Evolutionary conservation across 202 grass and related monocot genomes (phyloP).

Genomic region (Setaria italica): DNA sequence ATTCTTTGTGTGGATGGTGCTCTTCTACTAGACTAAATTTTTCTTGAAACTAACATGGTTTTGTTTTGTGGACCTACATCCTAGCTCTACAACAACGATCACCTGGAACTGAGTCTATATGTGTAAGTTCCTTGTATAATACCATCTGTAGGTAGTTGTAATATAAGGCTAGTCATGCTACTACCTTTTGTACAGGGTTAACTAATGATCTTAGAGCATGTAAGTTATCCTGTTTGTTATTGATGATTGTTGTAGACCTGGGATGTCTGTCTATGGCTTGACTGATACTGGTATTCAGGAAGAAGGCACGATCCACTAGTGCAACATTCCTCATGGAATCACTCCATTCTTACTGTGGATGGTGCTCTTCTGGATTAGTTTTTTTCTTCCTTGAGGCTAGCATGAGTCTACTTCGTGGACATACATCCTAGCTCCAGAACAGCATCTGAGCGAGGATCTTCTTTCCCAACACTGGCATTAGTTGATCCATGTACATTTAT

Average conservation of each 20-base stretch:
- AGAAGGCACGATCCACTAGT: background rate
- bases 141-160: background rate
- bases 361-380: background rate
- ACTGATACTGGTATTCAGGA: background rate
- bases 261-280: slow-evolving; percentile 1
- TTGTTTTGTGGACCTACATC: background rate
- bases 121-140: background rate
- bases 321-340: background rate
- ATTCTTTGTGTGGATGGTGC: background rate
- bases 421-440: background rate
- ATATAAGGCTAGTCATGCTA: background rate
- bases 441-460: too few species aligned
- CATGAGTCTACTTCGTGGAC: background rate
- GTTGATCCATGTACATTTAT: too few species aligned
- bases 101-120: background rate
- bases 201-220: background rate
- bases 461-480: too few species aligned
- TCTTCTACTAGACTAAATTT: background rate
- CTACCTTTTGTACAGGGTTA: background rate
- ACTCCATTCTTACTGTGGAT: background rate
- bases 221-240: background rate
- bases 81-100: background rate
- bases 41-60: background rate
- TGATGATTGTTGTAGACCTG: slow-evolving; percentile 26
- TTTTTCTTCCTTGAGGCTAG: background rate